Percentiles rank a stretch among this genome's conserved stretches.
phyloP scores from a whole-genome alignment of 257 asterid species.

The Lycium ferocissimum region DNA sequence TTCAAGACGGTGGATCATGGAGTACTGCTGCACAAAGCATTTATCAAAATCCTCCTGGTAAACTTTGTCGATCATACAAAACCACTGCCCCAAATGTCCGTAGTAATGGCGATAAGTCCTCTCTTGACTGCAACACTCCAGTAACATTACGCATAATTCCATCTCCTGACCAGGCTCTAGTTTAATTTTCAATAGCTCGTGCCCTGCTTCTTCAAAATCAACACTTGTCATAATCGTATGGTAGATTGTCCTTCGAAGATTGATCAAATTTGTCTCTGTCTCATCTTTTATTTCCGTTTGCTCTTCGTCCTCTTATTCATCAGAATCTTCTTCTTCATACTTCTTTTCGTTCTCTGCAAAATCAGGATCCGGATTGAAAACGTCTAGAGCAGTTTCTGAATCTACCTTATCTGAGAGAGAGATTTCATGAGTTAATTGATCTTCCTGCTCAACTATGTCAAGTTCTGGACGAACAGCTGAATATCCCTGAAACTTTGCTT shows the following conservation, averaged over 20 bases:
- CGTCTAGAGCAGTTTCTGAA: conserved; percentile 47
- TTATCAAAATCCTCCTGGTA: conserved; percentile 19
- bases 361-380: conserved; percentile 37
- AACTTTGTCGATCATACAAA: conserved; percentile 28
- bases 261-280: conserved; percentile 10
- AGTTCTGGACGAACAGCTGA: conserved; percentile 34
- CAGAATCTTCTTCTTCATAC: background rate
- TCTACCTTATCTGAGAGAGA: conserved; percentile 46
- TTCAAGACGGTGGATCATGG: conserved; percentile 28
- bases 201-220: conserved; percentile 32
- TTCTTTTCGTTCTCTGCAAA: conserved; percentile 18
- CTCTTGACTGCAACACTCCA: conserved; percentile 34
- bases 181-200: conserved; percentile 19
- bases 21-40: conserved; percentile 25
- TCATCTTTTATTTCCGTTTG: background rate
- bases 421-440: conserved; percentile 57
- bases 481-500: conserved; percentile 33
- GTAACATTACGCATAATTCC: conserved; percentile 30
- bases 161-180: conserved; percentile 32
- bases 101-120: conserved; percentile 30
- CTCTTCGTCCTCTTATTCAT: conserved; percentile 18
- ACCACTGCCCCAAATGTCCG: conserved; percentile 25
- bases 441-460: conserved; percentile 48
- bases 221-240: conserved; percentile 33
- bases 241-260: conserved; percentile 26